These are phyloP conservation scores for Trichoderma sp. DNA, from an alignment of 2,329 filamentous ascomycete species.

Conservation along the genomic window DNA sequence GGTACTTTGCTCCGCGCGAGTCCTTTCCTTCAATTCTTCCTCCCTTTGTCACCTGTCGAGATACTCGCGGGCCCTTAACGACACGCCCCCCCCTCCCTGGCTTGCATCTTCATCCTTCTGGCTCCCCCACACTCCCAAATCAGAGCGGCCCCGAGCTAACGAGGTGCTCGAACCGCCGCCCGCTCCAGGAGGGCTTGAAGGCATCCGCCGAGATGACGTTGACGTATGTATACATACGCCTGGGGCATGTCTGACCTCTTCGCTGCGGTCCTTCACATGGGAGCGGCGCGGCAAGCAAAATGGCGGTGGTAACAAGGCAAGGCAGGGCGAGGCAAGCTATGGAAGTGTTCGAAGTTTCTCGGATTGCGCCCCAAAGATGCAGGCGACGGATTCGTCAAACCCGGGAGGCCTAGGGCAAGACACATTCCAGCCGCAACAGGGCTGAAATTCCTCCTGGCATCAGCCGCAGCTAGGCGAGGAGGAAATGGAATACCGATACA, in stretches of 20 bases:
- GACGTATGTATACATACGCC: conserved; percentile 24
- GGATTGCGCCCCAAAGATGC: conserved; percentile 1
- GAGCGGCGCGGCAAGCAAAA: background rate
- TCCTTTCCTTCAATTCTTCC: too few relatives aligned
- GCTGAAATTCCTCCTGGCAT: conserved; percentile 14
- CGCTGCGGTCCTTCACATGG: conserved; percentile 20
- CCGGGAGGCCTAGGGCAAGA: too few relatives aligned
- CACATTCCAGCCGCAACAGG: conserved; percentile 20
- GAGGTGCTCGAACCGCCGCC: conserved; percentile 19
- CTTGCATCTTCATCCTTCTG: background rate
- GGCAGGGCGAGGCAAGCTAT: too few relatives aligned
- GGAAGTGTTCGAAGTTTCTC: background rate
- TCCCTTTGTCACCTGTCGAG: conserved; percentile 11
- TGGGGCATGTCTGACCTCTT: background rate
- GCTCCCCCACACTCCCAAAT: conserved; percentile 19
- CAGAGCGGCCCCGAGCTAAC: conserved; percentile 15
- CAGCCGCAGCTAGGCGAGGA: conserved; percentile 13
- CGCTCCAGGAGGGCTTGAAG: conserved; percentile 17
- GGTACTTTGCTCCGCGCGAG: background rate
- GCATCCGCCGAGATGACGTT: conserved; percentile 28
- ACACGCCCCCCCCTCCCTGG: conserved; percentile 13
- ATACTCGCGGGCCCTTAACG: background rate
- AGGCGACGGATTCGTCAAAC: background rate
- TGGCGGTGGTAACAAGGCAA: too few relatives aligned
- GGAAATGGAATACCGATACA: background rate